Evolutionary conservation across 106 monocot genomes (phyloP), one percentile per base, ranked within the genome.

Genomic region (Chionographis japonica): DNA sequence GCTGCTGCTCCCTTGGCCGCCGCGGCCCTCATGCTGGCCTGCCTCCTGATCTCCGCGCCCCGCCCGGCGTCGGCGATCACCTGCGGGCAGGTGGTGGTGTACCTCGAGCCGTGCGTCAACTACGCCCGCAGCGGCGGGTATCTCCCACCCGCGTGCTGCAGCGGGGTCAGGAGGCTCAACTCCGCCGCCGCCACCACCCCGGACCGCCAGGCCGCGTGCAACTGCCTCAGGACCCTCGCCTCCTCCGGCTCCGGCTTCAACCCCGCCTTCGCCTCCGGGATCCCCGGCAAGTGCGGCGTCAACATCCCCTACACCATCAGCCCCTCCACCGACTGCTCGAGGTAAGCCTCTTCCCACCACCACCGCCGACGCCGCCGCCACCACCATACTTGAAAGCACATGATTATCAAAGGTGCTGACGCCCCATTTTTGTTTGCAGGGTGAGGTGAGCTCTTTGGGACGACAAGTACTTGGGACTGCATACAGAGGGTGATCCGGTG

Each of bases 151-250:
- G 37, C 20, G 6, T 83, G 83, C 74, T 83, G 83, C 66, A 54
- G 8, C 53, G 83, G 78, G 9, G 54, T 83, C 2, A 52, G 16
- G 54, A 1, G 4, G n/a, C 71, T 81, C n/a, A 68, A 72, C 27
- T 4, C 36, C 2, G 46, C 50, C 1, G 78, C 83, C 10, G 51
- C 4, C 50, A 78, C 70, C 17, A 74, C 78, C 8, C 46, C 73
- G 3, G 80, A 65, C 52, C 80, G 80, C 52, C 74, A 80, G 57
- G n/a, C 61, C 3, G 56, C 72, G 0, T 78, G 82, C 65, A 38
- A 2, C 19, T 83, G 82, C 73, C 73, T 83, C 50, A 83, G 77
- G 77, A 15, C 8, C 0, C 12, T 37, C 4, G 40, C 69, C 8
- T 43, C 19, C 12, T 9, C 16, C 0, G 27, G 70, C 16, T 2